A percentile compares a stretch with the other conserved stretches of the same genome.
Conservation (phyloP, 1,284 basidiomycete genomes). For the Cryptococcus sp. region DNA sequence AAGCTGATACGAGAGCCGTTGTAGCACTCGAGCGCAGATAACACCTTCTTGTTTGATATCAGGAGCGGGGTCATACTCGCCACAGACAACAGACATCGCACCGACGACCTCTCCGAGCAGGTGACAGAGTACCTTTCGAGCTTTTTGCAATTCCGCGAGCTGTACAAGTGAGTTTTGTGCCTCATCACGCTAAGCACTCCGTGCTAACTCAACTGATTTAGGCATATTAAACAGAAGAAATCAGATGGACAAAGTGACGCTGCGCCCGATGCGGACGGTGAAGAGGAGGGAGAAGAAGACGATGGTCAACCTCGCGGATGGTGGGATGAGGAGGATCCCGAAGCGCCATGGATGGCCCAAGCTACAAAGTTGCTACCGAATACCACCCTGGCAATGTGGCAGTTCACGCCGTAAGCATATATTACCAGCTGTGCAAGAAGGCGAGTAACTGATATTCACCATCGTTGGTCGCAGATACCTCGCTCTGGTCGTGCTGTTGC, state of each 20-base stretch:
- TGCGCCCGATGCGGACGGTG: slow-evolving; percentile 3
- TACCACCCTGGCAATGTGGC: slow-evolving; percentile 81
- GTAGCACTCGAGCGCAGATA: slow-evolving; percentile 85
- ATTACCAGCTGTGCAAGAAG: not conserved
- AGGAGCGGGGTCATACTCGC: slow-evolving; percentile 84
- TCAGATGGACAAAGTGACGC: slow-evolving; percentile 6
- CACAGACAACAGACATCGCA: slow-evolving; percentile 64
- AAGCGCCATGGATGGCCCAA: slow-evolving; percentile 50
- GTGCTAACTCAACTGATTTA: not conserved
- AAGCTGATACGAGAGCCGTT: not conserved
- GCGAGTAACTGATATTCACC: not conserved
- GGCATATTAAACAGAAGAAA: slow-evolving; percentile 4
- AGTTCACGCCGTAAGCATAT: slow-evolving; percentile 67
- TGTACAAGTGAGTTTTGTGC: slow-evolving; percentile 68
- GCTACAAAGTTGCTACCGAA: slow-evolving; percentile 54
- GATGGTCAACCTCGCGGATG: slow-evolving; percentile 31
- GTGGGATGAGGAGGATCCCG: slow-evolving; percentile 52
- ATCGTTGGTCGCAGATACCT: slow-evolving; percentile 55
- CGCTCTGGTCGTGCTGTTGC: slow-evolving; percentile 77
- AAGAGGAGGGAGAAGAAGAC: slow-evolving; percentile 26
- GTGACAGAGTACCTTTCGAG: slow-evolving; percentile 88
- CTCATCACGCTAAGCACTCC: not conserved
- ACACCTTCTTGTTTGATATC: slow-evolving; percentile 90
- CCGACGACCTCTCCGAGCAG: slow-evolving; percentile 82
- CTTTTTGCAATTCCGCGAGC: slow-evolving; percentile 77